Conservation (phyloP, 441 rosid species). For the Bruguiera hainesii region DNA sequence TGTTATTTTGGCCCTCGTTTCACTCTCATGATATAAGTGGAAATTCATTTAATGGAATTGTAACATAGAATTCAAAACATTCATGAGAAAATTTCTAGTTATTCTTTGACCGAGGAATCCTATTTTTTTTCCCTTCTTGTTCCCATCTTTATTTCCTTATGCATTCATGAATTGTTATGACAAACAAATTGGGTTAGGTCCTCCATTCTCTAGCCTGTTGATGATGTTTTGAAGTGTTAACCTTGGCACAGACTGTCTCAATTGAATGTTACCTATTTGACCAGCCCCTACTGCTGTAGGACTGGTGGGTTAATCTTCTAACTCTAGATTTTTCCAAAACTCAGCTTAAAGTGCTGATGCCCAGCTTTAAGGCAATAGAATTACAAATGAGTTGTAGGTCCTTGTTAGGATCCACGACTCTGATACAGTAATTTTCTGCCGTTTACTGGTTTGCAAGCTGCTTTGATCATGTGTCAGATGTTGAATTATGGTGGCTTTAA, state of each 20-base stretch:
- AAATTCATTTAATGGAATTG: background rate
- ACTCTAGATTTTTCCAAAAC: background rate
- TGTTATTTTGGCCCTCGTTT: background rate
- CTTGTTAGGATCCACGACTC: background rate
- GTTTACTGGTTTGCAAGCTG: conserved; percentile 2
- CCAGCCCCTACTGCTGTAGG: background rate
- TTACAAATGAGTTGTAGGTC: background rate
- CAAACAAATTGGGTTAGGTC: background rate
- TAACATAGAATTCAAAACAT: background rate
- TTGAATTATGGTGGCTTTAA: background rate
- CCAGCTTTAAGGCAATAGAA: background rate
- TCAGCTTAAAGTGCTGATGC: background rate
- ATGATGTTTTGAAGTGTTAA: conserved; percentile 4
- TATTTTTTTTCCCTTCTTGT: background rate
- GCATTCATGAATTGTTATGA: background rate
- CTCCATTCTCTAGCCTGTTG: background rate
- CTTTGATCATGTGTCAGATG: background rate
- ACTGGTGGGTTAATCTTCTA: background rate
- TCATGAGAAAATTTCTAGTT: background rate
- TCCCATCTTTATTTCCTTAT: background rate
- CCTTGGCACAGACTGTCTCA: background rate
- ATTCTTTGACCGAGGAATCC: background rate
- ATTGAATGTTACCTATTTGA: background rate
- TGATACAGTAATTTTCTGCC: background rate
- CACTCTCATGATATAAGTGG: background rate